phyloP scores from a whole-genome alignment of 345 rosid genomes.

The Carallia brachiata region DNA sequence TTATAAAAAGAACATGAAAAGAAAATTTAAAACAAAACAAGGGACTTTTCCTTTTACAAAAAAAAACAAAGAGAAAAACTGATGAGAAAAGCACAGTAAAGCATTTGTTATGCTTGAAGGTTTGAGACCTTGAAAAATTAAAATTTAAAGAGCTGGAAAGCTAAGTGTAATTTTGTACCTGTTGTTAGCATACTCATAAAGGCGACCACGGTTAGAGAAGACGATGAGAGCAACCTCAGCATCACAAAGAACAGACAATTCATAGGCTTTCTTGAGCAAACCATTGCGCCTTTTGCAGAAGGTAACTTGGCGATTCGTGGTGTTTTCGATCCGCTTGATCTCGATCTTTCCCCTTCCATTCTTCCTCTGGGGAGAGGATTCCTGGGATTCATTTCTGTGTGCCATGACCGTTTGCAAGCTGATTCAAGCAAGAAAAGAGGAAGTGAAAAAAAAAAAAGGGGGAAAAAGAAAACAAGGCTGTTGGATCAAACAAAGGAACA shows the following conservation, averaged over 20 bases:
- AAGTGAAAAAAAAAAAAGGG: slow-evolving; percentile 1
- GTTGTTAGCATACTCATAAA: slow-evolving; percentile 92
- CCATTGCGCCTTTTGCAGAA: slow-evolving; percentile 97
- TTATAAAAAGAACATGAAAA: neutral
- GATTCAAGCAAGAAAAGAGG: neutral
- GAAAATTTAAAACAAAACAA: neutral
- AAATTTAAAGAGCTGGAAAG: neutral
- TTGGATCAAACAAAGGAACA: too few relatives aligned
- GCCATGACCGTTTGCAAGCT: slow-evolving; percentile 20
- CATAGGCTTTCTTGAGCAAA: slow-evolving; percentile 92
- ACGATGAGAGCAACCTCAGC: slow-evolving; percentile 87
- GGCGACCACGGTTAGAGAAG: slow-evolving; percentile 99
- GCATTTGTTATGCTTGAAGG: too few relatives aligned
- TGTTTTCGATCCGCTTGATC: slow-evolving; percentile 99
- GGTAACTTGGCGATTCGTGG: slow-evolving; percentile 95
- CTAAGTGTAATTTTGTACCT: slow-evolving; percentile 43
- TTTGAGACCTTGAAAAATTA: neutral
- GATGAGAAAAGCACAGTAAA: too few relatives aligned
- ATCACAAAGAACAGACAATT: slow-evolving; percentile 86
- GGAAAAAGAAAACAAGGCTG: neutral
- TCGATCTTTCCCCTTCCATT: slow-evolving; percentile 97
- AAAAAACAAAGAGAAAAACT: neutral
- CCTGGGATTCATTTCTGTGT: slow-evolving; percentile 40
- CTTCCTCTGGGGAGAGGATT: slow-evolving; percentile 61
- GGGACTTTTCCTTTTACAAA: neutral